These are phyloP conservation scores for Takashimella koratensis DNA, from an alignment of 1,284 basidiomycete genomes.

Conservation along the genomic window DNA sequence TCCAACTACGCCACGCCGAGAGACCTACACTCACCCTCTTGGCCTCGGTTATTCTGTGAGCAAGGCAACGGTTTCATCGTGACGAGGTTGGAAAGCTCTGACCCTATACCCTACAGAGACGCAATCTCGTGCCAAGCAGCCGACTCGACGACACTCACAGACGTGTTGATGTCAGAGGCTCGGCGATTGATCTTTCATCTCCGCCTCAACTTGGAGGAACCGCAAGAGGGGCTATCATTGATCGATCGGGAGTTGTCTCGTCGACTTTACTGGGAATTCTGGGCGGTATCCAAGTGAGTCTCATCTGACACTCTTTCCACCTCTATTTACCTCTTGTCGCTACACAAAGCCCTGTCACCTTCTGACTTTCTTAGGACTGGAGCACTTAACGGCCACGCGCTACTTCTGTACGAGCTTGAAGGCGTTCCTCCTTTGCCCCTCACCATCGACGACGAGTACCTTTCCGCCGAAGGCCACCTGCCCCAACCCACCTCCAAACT, in stretches of 20 bases:
- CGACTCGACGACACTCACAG: constrained; percentile 9
- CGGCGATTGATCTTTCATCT: constrained; percentile 20
- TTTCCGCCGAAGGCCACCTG: constrained; percentile 14
- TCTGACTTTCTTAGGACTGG: constrained; percentile 16
- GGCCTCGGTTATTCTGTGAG: constrained; percentile 15
- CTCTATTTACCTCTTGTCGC: no score
- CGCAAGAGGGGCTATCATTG: constrained; percentile 7
- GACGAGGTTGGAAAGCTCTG: no score
- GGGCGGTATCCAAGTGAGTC: not conserved
- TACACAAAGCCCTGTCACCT: no score
- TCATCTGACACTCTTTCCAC: no score
- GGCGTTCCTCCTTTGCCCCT: constrained; percentile 25
- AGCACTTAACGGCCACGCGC: constrained; percentile 22
- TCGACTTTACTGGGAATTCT: constrained; percentile 25
- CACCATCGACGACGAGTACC: constrained; percentile 33
- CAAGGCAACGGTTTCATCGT: not conserved
- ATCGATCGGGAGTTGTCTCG: constrained; percentile 23
- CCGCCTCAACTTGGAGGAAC: constrained; percentile 14
- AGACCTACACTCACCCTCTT: constrained; percentile 16
- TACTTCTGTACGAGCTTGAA: constrained; percentile 24
- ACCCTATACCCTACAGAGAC: not conserved
- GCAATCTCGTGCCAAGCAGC: constrained; percentile 12
- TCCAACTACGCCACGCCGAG: constrained; percentile 20
- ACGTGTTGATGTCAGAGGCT: constrained; percentile 17
- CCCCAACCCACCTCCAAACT: constrained; percentile 10